Evolutionary conservation across 306 rosid species (phyloP), one percentile per base, ranked within the genome.

Genomic region (Begonia loranthoides): DNA sequence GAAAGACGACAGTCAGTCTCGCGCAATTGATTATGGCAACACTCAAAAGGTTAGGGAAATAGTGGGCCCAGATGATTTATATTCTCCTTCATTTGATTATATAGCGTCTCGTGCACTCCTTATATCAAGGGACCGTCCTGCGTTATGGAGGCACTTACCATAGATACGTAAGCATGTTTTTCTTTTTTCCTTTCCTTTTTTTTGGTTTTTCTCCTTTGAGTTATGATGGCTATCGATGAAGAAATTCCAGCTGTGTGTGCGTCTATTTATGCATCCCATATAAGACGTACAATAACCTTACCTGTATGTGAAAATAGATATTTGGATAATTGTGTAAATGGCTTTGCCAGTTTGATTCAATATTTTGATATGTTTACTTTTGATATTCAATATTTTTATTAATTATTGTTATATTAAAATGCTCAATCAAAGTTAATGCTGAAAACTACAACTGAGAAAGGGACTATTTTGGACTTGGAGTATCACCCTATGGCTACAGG

Each of bases 121-220:
- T 6, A 76, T 92, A 67, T 92, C 99, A 9, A 87, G 94, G 74
- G 99, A 92, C 73, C 82, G 99, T 49, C 99, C 96, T 15, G 99
- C 99, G 44, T 57, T 70, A 71, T 86, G 94, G 96, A 78, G 66
- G 78, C 84, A 69, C 41, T 54, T 80, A 34, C 63, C 56, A 19
- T 79, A 69, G 81, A 53, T 59, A 28, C 3, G 36, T 28, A 28
- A 3, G 36, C 36, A 4, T 1, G 36, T 28, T 28, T 28, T 28
- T 3, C 9, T 28, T 28, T 28, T 28, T 28, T 19, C 22, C 36
- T 28, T 28, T 7, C 1, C 36, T 28, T 28, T 28, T 28, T 19
- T 19, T 28, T 72, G 58, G 39, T 40, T 66, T 40, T 46, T 66
- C 57, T 43, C 15, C 0, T 10, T 10, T 43, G 47, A 43, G 47